phyloP scores from a whole-genome alignment of 176 grass and related monocot species.

The Tillandsia leiboldiana region DNA sequence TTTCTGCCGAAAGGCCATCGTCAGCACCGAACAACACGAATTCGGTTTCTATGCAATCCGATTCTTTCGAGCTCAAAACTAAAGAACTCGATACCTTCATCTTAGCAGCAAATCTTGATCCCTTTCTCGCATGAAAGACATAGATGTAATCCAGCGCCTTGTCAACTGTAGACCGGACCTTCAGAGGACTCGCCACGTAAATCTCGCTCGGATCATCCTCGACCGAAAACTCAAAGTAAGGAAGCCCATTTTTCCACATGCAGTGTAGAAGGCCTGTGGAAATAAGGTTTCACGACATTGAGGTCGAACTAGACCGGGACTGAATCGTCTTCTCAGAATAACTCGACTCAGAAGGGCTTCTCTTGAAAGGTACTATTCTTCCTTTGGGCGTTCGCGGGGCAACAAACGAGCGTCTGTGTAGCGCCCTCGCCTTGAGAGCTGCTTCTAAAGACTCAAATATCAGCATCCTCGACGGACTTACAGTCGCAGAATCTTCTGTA shows the following conservation, averaged over 20 bases:
- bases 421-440: conserved; percentile 30
- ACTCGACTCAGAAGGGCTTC: neutral
- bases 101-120: conserved; percentile 47
- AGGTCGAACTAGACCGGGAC: conserved; percentile 24
- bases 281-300: conserved; percentile 16
- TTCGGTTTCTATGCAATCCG: conserved; percentile 39
- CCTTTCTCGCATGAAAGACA: conserved; percentile 34
- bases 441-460: conserved; percentile 55
- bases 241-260: conserved; percentile 50
- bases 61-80: conserved; percentile 31
- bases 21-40: conserved; percentile 65
- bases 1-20: conserved; percentile 40
- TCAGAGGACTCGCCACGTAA: conserved; percentile 45
- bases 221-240: conserved; percentile 54
- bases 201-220: conserved; percentile 25
- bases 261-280: conserved; percentile 50
- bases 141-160: conserved; percentile 53
- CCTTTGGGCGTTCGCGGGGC: conserved; percentile 16
- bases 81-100: conserved; percentile 59
- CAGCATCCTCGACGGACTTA: conserved; percentile 38
- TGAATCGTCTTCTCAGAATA: conserved; percentile 14
- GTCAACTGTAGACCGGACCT: conserved; percentile 20
- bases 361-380: conserved; percentile 10
- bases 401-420: conserved; percentile 25
- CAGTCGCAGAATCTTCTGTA: neutral